These are phyloP conservation scores for Sporobolomyces phaffii DNA, from an alignment of 768 basidiomycete species.

Conservation along the genomic window DNA sequence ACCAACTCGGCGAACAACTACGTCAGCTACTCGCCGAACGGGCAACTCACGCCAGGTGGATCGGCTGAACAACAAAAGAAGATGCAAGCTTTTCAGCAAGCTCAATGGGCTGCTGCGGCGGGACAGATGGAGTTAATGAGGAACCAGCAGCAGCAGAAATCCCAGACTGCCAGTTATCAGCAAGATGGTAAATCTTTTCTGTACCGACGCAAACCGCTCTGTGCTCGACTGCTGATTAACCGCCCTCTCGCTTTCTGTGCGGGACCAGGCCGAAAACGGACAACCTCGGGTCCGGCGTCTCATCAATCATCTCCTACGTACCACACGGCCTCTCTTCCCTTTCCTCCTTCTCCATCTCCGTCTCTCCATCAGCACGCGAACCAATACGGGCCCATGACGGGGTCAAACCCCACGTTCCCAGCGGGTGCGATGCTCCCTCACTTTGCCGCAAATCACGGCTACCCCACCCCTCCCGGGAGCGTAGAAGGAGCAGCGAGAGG, in stretches of 20 bases:
- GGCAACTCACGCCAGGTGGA: constrained; percentile 1
- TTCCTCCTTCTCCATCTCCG: constrained; percentile 5
- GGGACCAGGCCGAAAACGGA: constrained; percentile 9
- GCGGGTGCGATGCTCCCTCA: constrained; percentile 32
- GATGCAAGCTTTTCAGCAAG: constrained; percentile 25
- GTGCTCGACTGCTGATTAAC: too few relatives aligned
- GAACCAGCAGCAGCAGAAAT: constrained; percentile 12
- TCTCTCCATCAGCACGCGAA: neutral
- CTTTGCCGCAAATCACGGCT: constrained; percentile 18
- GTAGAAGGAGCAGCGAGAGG: constrained; percentile 17
- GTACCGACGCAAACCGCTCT: too few relatives aligned
- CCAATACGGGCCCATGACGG: neutral
- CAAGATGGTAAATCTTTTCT: constrained; percentile 22
- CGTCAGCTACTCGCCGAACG: constrained; percentile 3
- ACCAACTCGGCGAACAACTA: neutral
- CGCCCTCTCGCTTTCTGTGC: neutral
- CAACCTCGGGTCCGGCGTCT: constrained; percentile 22
- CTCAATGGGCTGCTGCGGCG: constrained; percentile 13
- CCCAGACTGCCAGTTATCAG: too few relatives aligned
- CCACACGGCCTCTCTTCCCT: constrained; percentile 11
- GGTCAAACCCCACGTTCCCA: neutral
- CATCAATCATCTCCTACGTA: constrained; percentile 7
- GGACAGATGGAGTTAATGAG: constrained; percentile 20
- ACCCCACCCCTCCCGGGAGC: constrained; percentile 32
- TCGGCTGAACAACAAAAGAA: constrained; percentile 21